Conservation (phyloP, 176 grass and related monocot genomes). For the Aegilops longissima region DNA sequence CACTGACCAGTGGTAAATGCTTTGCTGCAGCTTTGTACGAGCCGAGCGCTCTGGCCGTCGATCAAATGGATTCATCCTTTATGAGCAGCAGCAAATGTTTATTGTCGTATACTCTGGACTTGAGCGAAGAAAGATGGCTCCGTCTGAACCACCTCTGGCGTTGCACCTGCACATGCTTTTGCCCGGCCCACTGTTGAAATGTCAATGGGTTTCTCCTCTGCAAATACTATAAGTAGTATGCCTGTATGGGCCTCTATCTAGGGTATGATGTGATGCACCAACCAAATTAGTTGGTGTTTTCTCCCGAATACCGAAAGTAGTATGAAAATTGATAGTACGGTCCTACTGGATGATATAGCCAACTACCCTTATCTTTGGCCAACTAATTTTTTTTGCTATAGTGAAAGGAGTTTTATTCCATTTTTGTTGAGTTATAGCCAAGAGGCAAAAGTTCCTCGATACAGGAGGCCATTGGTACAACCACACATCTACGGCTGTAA, state of each 20-base stretch:
- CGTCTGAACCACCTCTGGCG: constrained; percentile 4
- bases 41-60: not conserved
- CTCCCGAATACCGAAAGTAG: not conserved
- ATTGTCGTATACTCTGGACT: constrained; percentile 11
- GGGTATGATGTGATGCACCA: not conserved
- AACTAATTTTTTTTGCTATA: no score
- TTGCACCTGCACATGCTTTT: constrained; percentile 5
- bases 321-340: not conserved
- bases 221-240: not conserved
- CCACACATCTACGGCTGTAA: no score
- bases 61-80: not conserved
- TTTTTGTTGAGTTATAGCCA: no score
- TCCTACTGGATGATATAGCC: not conserved
- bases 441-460: no score
- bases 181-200: not conserved
- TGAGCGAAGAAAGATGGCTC: no score
- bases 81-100: not conserved
- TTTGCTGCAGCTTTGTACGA: constrained; percentile 14
- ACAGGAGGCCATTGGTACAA: no score
- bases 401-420: no score
- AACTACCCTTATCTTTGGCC: not conserved
- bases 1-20: not conserved
- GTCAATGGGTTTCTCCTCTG: not conserved
- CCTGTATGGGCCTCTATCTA: not conserved
- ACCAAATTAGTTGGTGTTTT: not conserved